Evolutionary conservation across 73 alveolate genomes (phyloP), one percentile per base, ranked within the genome.

Genomic region (Paraurostyla sp.): DNA sequence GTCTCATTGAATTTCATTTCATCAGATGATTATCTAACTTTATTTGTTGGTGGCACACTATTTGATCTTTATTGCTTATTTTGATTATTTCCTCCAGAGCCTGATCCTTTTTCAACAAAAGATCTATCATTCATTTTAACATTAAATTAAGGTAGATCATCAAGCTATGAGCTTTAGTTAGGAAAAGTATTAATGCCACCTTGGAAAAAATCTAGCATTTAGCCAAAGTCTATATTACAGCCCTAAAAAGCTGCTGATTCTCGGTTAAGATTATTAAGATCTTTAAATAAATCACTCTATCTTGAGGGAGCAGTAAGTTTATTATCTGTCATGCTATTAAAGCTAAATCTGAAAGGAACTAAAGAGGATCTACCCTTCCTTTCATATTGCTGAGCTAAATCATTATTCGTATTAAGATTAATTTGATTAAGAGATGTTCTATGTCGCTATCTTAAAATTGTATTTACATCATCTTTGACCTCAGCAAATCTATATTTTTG

Each of bases 351-450:
- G 56, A 73, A 73, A 1, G 87, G 87, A 22, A 73, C 87, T 7
- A 73, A 50, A 45, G 87, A 73, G 16, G 87, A 73, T 45, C 87
- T 73, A 3, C 87, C 87, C 20, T 50, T 73, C 22, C 87, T 42
- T 27, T 73, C 69, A 65, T 73, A 43, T 46, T 15, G 58, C 35
- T 73, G 42, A 27, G 33, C 29, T 9, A 48, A 73, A 48, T 73
- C 73, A 40, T 73, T 23, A 27, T 73, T 50, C 6, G 6, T 42
- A 45, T 43, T 50, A 0, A 73, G 51, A 45, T 73, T 73, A 3
- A 73, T 4, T 43, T 73, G 41, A 43, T 45, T 45, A 20, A 73
- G 36, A 48, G 71, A 43, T 15, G 57, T 33, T 73, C 87, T 73
- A 73, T 73, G 68, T 11, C 87, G 57, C 20, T 27, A 48, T 45